Evolutionary conservation across 2,329 filamentous ascomycete genomes (phyloP), one percentile per base, ranked within the genome.

Genomic region (Cordyceps cicadae): DNA sequence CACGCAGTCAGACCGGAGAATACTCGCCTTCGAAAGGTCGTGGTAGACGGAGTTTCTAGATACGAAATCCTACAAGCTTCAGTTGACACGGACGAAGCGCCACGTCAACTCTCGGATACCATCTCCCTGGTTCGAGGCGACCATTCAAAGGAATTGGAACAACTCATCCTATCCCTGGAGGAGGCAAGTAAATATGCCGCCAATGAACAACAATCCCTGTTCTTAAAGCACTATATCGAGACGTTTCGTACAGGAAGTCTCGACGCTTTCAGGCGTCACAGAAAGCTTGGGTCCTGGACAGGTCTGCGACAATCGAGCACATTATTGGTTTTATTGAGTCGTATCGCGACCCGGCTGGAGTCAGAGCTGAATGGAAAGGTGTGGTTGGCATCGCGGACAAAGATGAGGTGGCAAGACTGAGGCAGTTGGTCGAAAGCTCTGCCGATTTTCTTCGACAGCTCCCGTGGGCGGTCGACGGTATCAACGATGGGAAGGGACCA

Each of bases 361-460:
- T 82, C 19, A 75, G 83, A 54, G 77, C 79, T 53, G 83, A 86
- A 67, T 86, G 80, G 72, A 81, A 86, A 67, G 83, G 79, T 1
- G 76, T 86, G 59, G 80, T 84, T 32, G 80, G 77, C 39, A 78
- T 85, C 71, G 77, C 88, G 34, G 88, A 90, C 69, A 76, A 84
- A 66, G 83, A 87, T 65, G 81, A 87, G 32, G 89, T 87, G 1
- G 66, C 62, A 17, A 64, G 67, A 19, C 87, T 90, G 64, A 80
- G 78, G 17, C 81, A 81, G 64, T 75, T 90, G 2, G 87, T 89
- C 5, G 79, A 83, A 34, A 80, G 80, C 46, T 86, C 87, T 1
- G 80, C 83, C 41, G 76, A 76, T 58, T 85, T 88, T 70, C 89
- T 90, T 53, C 81, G 83, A 2, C 81, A 84, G 60, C 74, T 90